These are phyloP conservation scores for Mimosa pudica DNA, from an alignment of 306 rosid species.

Conservation along the genomic window DNA sequence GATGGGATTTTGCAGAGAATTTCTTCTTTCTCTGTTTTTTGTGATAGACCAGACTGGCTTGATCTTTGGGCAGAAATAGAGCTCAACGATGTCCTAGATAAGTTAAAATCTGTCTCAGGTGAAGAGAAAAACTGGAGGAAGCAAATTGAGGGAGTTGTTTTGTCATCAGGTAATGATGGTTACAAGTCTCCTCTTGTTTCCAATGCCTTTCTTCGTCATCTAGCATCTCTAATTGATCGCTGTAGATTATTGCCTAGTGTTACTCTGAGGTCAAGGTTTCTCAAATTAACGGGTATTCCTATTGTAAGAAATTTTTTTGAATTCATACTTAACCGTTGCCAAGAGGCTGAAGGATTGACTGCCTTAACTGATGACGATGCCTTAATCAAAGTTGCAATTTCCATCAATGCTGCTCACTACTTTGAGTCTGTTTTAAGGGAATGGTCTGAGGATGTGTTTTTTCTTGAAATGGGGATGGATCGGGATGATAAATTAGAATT, in stretches of 20 bases:
- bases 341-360: slow-evolving; percentile 97
- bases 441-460: slow-evolving; percentile 86
- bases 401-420: slow-evolving; percentile 79
- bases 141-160: slow-evolving; percentile 59
- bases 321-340: slow-evolving; percentile 75
- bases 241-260: slow-evolving; percentile 71
- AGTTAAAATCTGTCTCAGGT: slow-evolving; percentile 57
- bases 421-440: slow-evolving; percentile 73
- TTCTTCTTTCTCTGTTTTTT: slow-evolving; percentile 79
- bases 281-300: slow-evolving; percentile 66
- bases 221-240: slow-evolving; percentile 72
- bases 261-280: slow-evolving; percentile 72
- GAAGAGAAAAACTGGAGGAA: slow-evolving; percentile 75
- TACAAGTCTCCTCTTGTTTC: slow-evolving; percentile 78
- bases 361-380: slow-evolving; percentile 85
- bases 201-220: slow-evolving; percentile 53
- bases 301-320: slow-evolving; percentile 58
- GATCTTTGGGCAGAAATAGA: slow-evolving; percentile 93
- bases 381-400: slow-evolving; percentile 73
- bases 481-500: slow-evolving; percentile 41
- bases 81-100: slow-evolving; percentile 65
- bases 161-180: slow-evolving; percentile 61
- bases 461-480: slow-evolving; percentile 68
- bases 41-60: slow-evolving; percentile 95
- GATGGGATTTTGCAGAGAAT: slow-evolving; percentile 56